phyloP scores from a whole-genome alignment of 371 early-diverging fungal species.

The Saksenaea vasiformis region DNA sequence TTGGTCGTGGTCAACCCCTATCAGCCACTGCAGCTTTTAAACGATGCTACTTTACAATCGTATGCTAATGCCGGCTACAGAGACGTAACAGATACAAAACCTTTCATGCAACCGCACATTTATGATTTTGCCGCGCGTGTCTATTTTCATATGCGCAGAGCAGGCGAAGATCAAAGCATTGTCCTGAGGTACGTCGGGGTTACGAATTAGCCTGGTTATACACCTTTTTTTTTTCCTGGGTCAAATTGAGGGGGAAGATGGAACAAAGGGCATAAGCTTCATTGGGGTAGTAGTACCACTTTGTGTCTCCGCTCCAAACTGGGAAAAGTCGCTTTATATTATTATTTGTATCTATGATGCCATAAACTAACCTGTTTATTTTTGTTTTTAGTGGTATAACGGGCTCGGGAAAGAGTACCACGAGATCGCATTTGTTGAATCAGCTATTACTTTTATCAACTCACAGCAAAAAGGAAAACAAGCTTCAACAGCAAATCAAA shows the following conservation, averaged over 20 bases:
- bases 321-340: not conserved
- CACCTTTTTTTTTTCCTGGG: slow-evolving; percentile 2
- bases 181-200: slow-evolving; percentile 59
- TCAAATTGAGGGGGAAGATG: slow-evolving; percentile 2
- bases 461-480: slow-evolving; percentile 71
- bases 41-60: slow-evolving; percentile 47
- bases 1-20: slow-evolving; percentile 60
- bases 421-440: slow-evolving; percentile 61
- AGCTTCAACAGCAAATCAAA: slow-evolving; percentile 70
- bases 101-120: slow-evolving; percentile 46
- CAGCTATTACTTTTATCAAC: slow-evolving; percentile 73
- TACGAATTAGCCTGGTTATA: slow-evolving; percentile 4
- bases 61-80: slow-evolving; percentile 52
- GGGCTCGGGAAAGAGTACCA: slow-evolving; percentile 83
- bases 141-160: slow-evolving; percentile 76
- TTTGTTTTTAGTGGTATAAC: slow-evolving; percentile 69
- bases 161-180: slow-evolving; percentile 76
- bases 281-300: not conserved
- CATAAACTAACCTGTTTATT: not conserved
- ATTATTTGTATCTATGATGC: not conserved
- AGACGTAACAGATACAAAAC: slow-evolving; percentile 27
- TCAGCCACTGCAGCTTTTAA: slow-evolving; percentile 40
- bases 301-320: slow-evolving; percentile 2
- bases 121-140: slow-evolving; percentile 60
- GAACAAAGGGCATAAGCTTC: not conserved